Evolutionary conservation across 2,329 filamentous ascomycete species (phyloP), one percentile per base, ranked within the genome.

Genomic region (Fusarium euwallaceae): DNA sequence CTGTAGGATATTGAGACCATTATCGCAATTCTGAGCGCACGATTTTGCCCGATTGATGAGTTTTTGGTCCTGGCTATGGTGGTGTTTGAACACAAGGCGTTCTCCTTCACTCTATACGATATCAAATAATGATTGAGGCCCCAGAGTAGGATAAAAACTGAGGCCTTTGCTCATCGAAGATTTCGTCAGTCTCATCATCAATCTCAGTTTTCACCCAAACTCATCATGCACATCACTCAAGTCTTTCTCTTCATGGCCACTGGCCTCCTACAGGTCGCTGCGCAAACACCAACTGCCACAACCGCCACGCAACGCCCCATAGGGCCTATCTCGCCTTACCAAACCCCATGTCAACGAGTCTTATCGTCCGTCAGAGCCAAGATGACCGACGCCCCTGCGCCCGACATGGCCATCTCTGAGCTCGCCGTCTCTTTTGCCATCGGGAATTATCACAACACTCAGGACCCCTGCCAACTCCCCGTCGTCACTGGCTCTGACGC

Each of bases 381-480:
- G 17, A 51, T 61, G 22, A 32, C 39, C 17, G 53, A 27, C 12
- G 29, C 39, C 12, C 63, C 63, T 2, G 12, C 16, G 5, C 63
- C 63, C 11, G 32, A 17, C n/a, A 16, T 12, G 11, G 39, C 22
- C 6, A 29, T 66, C 16, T 48, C 53, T 4, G 32, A 51, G 1
- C 7, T 61, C 5, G 53, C 37, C 14, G 32, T 61, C 4, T 48
- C 55, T 9, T 66, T 48, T 12, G 63, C 53, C 0, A 51, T 66
- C 2, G 63, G 63, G 6, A 32, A 22, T 3, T 34, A 61, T 22
- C 17, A 51, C 22, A 61, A 66, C 34, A 61, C 64, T 2, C 17
- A 51, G 2, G 43, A 66, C 14, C 32, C 29, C 3, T 66, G 64
- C 24, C 22, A 61, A n/a, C 56, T 66, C 4, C 64, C 64, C 5